These are phyloP conservation scores for Rosa persica DNA, from an alignment of 306 rosid species.

Conservation along the genomic window DNA sequence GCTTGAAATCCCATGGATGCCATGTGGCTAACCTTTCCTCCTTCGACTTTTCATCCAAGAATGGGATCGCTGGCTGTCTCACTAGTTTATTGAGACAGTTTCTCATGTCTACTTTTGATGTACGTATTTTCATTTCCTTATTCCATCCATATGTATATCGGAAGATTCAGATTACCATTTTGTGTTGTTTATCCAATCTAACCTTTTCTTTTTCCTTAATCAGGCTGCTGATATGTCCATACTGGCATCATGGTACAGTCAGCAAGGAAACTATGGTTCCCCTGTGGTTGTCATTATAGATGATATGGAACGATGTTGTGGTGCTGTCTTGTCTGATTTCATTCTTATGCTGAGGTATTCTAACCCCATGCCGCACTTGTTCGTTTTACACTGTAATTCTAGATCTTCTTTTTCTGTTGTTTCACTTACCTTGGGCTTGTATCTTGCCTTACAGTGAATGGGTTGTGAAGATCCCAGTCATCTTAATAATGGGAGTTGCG, in stretches of 20 bases:
- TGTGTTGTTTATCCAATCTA: background rate
- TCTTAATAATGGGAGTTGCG: conserved; percentile 83
- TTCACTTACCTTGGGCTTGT: conserved; percentile 17
- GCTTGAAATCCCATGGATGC: conserved; percentile 75
- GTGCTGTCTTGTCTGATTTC: conserved; percentile 73
- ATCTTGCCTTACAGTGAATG: conserved; percentile 62
- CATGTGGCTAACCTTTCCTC: conserved; percentile 83
- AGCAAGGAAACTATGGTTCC: conserved; percentile 56
- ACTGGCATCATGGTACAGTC: conserved; percentile 94
- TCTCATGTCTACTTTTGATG: conserved; percentile 52
- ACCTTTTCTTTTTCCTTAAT: background rate
- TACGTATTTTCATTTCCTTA: conserved; percentile 27
- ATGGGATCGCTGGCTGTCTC: conserved; percentile 82
- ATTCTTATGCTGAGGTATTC: conserved; percentile 78
- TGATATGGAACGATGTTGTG: conserved; percentile 83
- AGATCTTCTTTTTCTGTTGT: background rate
- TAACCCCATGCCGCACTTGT: conserved; percentile 1
- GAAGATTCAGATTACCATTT: background rate
- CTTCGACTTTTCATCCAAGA: conserved; percentile 63
- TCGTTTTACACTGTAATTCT: background rate
- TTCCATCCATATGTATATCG: background rate
- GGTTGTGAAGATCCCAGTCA: conserved; percentile 75
- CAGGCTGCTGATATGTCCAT: conserved; percentile 81
- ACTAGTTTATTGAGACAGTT: conserved; percentile 73
- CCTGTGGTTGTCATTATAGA: conserved; percentile 76